Evolutionary conservation across 73 alveolate genomes (phyloP), one percentile per base, ranked within the genome.

Genomic region (Breviolum minutum): DNA sequence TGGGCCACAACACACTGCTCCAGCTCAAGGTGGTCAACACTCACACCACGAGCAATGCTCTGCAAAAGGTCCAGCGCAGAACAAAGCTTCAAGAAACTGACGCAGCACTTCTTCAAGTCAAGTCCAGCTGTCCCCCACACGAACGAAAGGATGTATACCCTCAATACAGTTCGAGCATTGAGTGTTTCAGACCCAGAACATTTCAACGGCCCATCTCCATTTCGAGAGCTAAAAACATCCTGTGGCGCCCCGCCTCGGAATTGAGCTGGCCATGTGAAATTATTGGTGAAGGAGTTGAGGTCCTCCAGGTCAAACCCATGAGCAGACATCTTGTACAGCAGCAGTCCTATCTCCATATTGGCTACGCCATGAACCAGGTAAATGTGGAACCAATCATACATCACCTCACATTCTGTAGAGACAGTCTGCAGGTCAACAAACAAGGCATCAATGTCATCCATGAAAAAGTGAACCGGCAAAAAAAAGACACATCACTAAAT

Each of bases 311-410:
- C 14, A 32, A 22, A 32, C n/a, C 83, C 83, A 14, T 14, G 14
- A 27, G 7, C n/a, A 24, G n/a, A 13, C 32, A 73, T 22, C 40
- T 9, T 13, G 12, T 24, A 10, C 40, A 73, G 83, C 40, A 73
- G 32, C 83, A 73, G 32, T 19, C 83, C 83, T 19, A 14, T 9
- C 83, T 73, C 83, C 20, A 73, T 14, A 32, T 73, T 73, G n/a
- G 32, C 83, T 22, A 73, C 7, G n/a, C 83, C 83, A 24, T 73
- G 83, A 14, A 73, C 83, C 14, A 73, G 40, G 32, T 73, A 73
- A 32, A 73, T 73, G 83, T 73, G 83, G n/a, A 73, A 73, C 83
- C 83, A 73, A 73, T 73, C 83, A 24, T 19, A 73, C 83, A 19
- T 14, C 40, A 73, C 32, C 83, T 73, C 32, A 24, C 14, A 14